Evolutionary conservation across 441 rosid genomes (phyloP), one percentile per base, ranked within the genome.

Genomic region (Breynia disticha): DNA sequence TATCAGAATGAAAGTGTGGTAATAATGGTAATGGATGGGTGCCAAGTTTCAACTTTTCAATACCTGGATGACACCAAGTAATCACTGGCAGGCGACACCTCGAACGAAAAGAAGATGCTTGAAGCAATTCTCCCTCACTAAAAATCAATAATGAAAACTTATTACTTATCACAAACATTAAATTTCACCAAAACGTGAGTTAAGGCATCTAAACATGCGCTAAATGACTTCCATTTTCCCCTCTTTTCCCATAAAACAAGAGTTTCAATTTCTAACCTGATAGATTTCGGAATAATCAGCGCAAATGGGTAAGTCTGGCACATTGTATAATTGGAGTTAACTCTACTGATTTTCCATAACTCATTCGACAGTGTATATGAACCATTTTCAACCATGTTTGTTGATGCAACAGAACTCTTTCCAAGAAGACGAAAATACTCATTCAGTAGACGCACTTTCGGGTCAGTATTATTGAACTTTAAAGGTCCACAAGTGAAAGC

Each of bases 11-110:
- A 57, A 54, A 42, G 56, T 16, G 54, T 1, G 20, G 56, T 58
- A 49, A 56, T 19, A 28, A 17, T 19, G 51, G 60, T 51, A 1
- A 54, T 60, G 66, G 20, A 21, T 24, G 59, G 37, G 56, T 41
- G 56, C 2, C 21, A 69, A 55, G 63, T 32, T 50, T 61, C 46
- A 46, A 10, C 8, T n/a, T 57, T 51, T 24, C 71, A 61, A 7
- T 80, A 94, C 99, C 83, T 15, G 94, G 96, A 77, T 94, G 79
- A 76, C 95, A 82, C 99, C 99, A 94, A 52, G 95, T 79, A 67
- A 94, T 72, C 55, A 85, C 96, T 49, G 97, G 99, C 63, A 94
- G 70, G 43, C 99, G 86, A 60, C 86, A 62, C 75, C 83, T 81
- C 42, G 95, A 94, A 59, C 99, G 96, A 69, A 94, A 94, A 57